Evolutionary conservation across 148 eudicot genomes (phyloP).

Genomic region (Rhododendron mucronatum): DNA sequence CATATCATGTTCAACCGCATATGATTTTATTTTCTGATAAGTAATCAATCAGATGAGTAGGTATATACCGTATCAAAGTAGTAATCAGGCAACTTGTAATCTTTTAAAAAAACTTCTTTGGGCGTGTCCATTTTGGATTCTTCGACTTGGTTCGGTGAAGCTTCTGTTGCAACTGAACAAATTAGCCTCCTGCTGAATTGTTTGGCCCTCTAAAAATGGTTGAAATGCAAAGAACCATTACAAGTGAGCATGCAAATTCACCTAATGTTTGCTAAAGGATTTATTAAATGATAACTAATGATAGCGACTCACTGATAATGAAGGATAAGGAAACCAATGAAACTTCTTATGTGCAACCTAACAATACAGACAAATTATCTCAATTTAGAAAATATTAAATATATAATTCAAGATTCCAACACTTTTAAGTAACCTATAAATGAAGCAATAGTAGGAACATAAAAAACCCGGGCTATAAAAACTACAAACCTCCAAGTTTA

Average conservation of each 20-base stretch:
- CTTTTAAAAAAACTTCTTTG: constrained; percentile 87
- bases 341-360: constrained; percentile 45
- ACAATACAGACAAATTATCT: constrained; percentile 11
- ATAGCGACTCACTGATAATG: constrained; percentile 29
- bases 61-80: constrained; percentile 68
- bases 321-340: constrained; percentile 25
- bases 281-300: neutral
- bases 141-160: constrained; percentile 52
- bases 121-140: constrained; percentile 77
- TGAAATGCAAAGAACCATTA: neutral
- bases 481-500: constrained; percentile 47
- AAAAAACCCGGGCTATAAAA: neutral
- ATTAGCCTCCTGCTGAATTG: constrained; percentile 45
- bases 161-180: constrained; percentile 84
- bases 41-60: neutral
- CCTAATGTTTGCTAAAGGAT: neutral
- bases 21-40: neutral
- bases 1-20: neutral
- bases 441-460: neutral
- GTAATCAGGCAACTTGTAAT: constrained; percentile 91
- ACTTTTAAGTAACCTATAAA: neutral
- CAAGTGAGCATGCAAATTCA: constrained; percentile 6
- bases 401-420: neutral
- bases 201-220: constrained; percentile 37
- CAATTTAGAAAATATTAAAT: neutral